Evolutionary conservation across 75 land plant species (phyloP), one percentile per base, ranked within the genome.

Genomic region (Pinus tabuliformis): DNA sequence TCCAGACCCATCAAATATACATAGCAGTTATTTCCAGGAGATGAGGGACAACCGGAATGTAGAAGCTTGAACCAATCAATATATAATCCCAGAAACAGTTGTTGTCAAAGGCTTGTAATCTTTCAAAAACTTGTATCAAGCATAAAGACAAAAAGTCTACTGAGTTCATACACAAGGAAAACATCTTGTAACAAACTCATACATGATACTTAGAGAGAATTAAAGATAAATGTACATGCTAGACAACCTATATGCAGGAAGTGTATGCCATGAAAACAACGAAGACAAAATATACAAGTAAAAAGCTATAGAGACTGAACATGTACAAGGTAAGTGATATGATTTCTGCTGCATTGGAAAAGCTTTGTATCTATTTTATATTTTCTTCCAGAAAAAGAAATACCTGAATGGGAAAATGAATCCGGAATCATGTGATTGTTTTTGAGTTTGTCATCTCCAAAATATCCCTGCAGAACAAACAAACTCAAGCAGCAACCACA

Each of bases 391-490:
- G 24, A 56, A 39, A 54, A 73, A 73, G 28, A 73, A 24, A 26
- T 73, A 73, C 74, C 74, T 73, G 74, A 73, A 73, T 73, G 28
- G 36, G 74, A 52, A 54, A 73, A 54, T 17, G 74, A 73, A 56
- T 73, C 74, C 26, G 74, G 36, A 52, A 73, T 56, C 18, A 73
- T 56, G 33, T 56, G 74, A 73, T 56, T 56, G 33, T 17, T 73
- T 73, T 73, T 73, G 5, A 56, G 17, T 73, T 54, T 59, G n/a
- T 81, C 82, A 61, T 79, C 73, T 57, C 77, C 83, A 70, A 70
- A 13, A 72, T 1, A 39, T 59, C 18, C 77, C 89, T 87, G 84
- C 72, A 78, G 9, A 54, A 65, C 20, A 68, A 33, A 7, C 11
- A 78, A 14, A 58, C 57, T 73, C 57, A 56, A 30, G 21, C 8